Base-by-base conservation (phyloP, 257 asterid genomes). In the Salvia splendens region DNA sequence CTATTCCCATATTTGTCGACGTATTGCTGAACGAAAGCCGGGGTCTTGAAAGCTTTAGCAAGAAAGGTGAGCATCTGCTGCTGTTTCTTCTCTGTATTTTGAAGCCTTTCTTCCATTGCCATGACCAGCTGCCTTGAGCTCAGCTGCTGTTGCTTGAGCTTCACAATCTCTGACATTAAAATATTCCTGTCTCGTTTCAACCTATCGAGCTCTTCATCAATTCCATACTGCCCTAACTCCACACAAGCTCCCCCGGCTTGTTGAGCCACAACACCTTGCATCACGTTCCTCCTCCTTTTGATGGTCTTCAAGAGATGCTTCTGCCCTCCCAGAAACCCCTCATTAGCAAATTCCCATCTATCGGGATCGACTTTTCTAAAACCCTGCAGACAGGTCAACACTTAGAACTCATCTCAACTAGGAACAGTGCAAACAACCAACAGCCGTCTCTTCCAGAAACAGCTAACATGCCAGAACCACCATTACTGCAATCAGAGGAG, bases 261-360 rank as follows among this genome's bases (percentile, higher is more conserved):
- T 4, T 82, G 91, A 40, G 66, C 62, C 28, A 51, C 60, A 15
- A 51, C 57, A 66, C 77, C 57, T 8, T 71, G 84, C 5, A 33
- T 30, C 2, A 69, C 79, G 4, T 89, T 91, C 61, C 98, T 70
- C 72, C 93, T 87, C 73, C 99, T 77, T 61, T 79, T 89, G 67
- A 94, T 91, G 6, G 86, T 89, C 81, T 81, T 91, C 75, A 94
- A 70, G 45, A 94, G 96, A 78, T 94, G 98, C 81, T 78, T 94
- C 61, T 94, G 96, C 5, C 99, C 99, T 16, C 93, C 88, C 43
- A 94, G 78, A 49, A 91, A 94, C 2, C 98, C 96, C 81, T 86
- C 96, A 59, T 89, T 89, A 0, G 99, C 99, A 54, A 94, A 94
- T 65, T 94, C 96, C 98, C 98, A 94, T 76, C 89, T 80, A 16